phyloP scores from a whole-genome alignment of 2,329 filamentous ascomycete genomes.

The Aspergillus ochraceus region DNA sequence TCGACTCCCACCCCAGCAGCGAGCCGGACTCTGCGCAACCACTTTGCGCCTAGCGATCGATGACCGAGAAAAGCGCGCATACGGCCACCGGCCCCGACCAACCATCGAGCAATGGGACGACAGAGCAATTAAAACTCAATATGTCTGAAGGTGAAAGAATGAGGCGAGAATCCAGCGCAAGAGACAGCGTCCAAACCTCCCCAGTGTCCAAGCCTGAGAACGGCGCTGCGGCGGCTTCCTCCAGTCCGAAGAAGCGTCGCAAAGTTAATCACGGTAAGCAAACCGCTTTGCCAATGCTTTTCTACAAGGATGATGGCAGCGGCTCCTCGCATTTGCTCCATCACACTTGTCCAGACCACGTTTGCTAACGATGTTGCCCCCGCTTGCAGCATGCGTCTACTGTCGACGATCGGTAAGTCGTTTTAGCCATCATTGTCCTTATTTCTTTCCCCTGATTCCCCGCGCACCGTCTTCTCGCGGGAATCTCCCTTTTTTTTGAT shows the following conservation, averaged over 20 bases:
- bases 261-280: constrained; percentile 84
- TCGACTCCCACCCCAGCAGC: constrained; percentile 15
- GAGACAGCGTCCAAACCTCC: constrained; percentile 24
- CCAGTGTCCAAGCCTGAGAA: constrained; percentile 36
- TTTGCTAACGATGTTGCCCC: constrained; percentile 27
- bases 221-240: constrained; percentile 32
- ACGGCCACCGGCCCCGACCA: constrained; percentile 26
- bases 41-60: constrained; percentile 25
- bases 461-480: neutral
- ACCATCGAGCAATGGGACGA: constrained; percentile 29
- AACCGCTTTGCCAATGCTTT: constrained; percentile 26
- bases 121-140: constrained; percentile 21
- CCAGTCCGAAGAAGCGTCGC: constrained; percentile 76
- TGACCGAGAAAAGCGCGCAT: constrained; percentile 32
- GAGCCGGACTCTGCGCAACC: constrained; percentile 24
- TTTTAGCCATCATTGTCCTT: neutral
- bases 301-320: constrained; percentile 25
- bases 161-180: constrained; percentile 32
- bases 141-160: constrained; percentile 21
- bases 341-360: constrained; percentile 15
- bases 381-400: constrained; percentile 75
- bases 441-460: neutral
- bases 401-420: constrained; percentile 84
- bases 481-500: neutral
- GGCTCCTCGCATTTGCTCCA: constrained; percentile 15